phyloP scores from a whole-genome alignment of 176 grass and related monocot genomes.

The Oryza australiensis region DNA sequence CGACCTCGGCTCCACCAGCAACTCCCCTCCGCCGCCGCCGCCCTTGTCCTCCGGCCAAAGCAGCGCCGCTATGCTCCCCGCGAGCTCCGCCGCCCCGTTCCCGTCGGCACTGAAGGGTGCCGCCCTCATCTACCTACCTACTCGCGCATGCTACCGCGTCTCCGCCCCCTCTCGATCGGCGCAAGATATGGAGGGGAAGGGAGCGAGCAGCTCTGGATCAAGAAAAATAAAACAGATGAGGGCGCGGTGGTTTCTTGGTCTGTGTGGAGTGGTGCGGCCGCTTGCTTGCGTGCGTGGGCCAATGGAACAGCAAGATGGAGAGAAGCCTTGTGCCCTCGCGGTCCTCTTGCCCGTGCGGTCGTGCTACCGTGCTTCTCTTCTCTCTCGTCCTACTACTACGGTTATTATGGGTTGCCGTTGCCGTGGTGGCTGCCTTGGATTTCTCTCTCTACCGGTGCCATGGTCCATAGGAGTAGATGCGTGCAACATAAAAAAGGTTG shows the following conservation, averaged over 20 bases:
- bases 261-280: not conserved
- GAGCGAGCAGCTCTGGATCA: not conserved
- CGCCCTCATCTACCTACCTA: conserved; percentile 83
- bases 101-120: conserved; percentile 57
- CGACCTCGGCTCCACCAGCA: conserved; percentile 62
- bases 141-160: conserved; percentile 39
- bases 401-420: too few species aligned
- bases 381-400: not conserved
- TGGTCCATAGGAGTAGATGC: conserved; percentile 52
- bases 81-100: conserved; percentile 45
- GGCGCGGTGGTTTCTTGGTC: not conserved
- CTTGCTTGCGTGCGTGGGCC: conserved; percentile 18
- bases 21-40: conserved; percentile 10
- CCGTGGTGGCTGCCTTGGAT: not conserved
- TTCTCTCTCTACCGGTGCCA: conserved; percentile 18
- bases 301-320: not conserved
- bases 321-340: not conserved
- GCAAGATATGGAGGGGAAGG: conserved; percentile 38
- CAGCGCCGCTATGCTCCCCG: conserved; percentile 16
- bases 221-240: not conserved
- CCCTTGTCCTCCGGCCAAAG: conserved; percentile 18
- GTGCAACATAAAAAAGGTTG: conserved; percentile 84
- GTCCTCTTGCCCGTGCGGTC: not conserved
- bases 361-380: not conserved
- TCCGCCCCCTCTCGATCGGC: not conserved